Conservation (phyloP, 306 rosid genomes). For the Vigna trinervia region DNA sequence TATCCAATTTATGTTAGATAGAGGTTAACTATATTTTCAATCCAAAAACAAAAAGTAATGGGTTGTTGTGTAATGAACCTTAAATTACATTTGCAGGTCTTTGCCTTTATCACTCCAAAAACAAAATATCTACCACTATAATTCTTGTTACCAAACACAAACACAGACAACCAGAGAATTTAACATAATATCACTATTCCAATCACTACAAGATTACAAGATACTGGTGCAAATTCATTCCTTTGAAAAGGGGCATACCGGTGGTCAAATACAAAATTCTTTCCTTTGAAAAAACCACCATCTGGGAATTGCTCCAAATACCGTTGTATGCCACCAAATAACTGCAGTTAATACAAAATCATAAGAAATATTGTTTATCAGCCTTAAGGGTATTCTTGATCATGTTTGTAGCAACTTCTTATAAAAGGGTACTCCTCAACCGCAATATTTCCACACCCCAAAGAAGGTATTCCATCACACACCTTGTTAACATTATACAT, state of each 20-base stretch:
- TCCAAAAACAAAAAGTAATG: neutral
- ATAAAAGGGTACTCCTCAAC: neutral
- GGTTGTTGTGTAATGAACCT: slow-evolving; percentile 4
- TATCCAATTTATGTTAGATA: too few relatives aligned
- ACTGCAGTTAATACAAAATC: slow-evolving; percentile 56
- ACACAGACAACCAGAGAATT: neutral
- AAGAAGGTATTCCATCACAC: slow-evolving; percentile 1
- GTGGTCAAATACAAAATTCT: slow-evolving; percentile 96
- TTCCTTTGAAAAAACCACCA: slow-evolving; percentile 87
- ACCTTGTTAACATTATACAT: slow-evolving; percentile 12
- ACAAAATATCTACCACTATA: neutral
- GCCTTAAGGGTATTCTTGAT: slow-evolving; percentile 11
- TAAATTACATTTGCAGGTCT: slow-evolving; percentile 4
- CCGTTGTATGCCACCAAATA: slow-evolving; percentile 93
- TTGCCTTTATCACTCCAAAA: slow-evolving; percentile 2
- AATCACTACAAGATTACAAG: slow-evolving; percentile 32
- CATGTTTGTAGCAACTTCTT: neutral
- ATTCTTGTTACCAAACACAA: neutral
- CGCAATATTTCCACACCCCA: slow-evolving; percentile 38
- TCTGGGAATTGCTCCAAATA: slow-evolving; percentile 90
- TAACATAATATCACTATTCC: slow-evolving; percentile 22
- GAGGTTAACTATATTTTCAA: too few relatives aligned
- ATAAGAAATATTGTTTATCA: slow-evolving; percentile 32
- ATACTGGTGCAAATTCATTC: slow-evolving; percentile 13
- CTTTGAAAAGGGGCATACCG: slow-evolving; percentile 56